Evolutionary conservation across 2,329 filamentous ascomycete species (phyloP).

Genomic region (Pyricularia grisea): DNA sequence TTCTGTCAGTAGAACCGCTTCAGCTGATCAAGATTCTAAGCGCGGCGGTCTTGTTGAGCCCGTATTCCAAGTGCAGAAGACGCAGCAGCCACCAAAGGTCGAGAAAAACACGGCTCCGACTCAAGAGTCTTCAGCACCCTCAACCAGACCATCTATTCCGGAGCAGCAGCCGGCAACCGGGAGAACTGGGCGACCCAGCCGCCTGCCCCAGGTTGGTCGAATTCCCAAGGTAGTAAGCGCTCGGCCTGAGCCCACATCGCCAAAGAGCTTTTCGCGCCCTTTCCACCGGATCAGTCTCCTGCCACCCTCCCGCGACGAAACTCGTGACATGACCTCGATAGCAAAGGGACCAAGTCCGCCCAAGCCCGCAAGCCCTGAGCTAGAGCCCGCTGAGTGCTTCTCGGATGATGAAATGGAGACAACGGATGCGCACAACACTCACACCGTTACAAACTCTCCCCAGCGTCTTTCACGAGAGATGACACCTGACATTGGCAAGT

Average conservation of each 20-base stretch:
- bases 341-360: constrained; percentile 38
- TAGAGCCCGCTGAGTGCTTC: constrained; percentile 7
- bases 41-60: background rate
- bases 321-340: constrained; percentile 29
- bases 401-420: background rate
- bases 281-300: constrained; percentile 53
- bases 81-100: background rate
- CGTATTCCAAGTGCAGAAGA: background rate
- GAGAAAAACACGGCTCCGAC: background rate
- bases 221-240: constrained; percentile 75
- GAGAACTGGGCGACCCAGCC: constrained; percentile 39
- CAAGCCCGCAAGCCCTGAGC: constrained; percentile 29
- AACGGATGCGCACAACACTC: background rate
- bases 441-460: constrained; percentile 16
- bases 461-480: constrained; percentile 19
- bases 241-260: constrained; percentile 55
- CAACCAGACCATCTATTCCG: background rate
- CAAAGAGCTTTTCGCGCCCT: constrained; percentile 78
- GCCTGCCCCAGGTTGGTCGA: constrained; percentile 72
- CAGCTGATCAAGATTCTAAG: background rate
- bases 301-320: constrained; percentile 16
- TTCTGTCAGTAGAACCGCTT: background rate
- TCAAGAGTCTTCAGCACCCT: background rate
- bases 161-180: background rate
- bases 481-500: constrained; percentile 20